Percentiles rank a stretch among this genome's conserved stretches.
Evolutionary conservation across 768 basidiomycete species (phyloP).

Genomic region (Pisolithus marmoratus): DNA sequence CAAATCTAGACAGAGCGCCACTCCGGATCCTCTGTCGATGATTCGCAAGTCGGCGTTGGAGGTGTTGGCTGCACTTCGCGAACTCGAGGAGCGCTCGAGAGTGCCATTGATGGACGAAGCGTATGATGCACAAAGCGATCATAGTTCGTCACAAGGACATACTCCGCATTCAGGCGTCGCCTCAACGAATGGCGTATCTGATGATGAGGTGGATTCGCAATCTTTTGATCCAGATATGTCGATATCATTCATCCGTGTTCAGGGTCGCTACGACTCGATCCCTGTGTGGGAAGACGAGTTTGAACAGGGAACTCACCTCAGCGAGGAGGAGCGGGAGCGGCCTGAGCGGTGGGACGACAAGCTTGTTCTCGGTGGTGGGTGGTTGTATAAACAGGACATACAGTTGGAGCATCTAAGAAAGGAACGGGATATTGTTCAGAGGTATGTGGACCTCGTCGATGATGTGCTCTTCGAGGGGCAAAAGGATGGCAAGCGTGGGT

Average conservation of each 20-base stretch:
- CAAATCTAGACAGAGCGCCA: conserved; percentile 22
- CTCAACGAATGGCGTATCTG: conserved; percentile 40
- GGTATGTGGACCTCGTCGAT: conserved; percentile 76
- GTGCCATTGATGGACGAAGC: conserved; percentile 74
- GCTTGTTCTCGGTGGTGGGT: conserved; percentile 74
- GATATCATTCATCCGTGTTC: conserved; percentile 65
- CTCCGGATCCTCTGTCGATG: conserved; percentile 55
- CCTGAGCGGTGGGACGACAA: conserved; percentile 77
- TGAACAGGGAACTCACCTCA: conserved; percentile 36
- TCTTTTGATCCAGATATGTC: conserved; percentile 53
- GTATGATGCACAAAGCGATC: conserved; percentile 79
- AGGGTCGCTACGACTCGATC: conserved; percentile 56
- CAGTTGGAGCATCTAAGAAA: conserved; percentile 44
- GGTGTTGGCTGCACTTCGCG: conserved; percentile 72
- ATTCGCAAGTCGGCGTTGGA: conserved; percentile 80
- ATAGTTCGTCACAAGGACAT: conserved; percentile 38
- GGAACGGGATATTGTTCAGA: conserved; percentile 51
- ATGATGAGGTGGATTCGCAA: conserved; percentile 27
- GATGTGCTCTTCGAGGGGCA: conserved; percentile 67
- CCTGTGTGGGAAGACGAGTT: conserved; percentile 82
- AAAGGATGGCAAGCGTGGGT: conserved; percentile 42
- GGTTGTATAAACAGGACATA: conserved; percentile 73
- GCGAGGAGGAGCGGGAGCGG: conserved; percentile 48
- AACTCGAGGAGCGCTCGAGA: conserved; percentile 73
- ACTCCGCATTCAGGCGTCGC: conserved; percentile 35